A percentile compares a stretch with the other conserved stretches of the same genome.
phyloP scores from a whole-genome alignment of 1,284 basidiomycete species.

The Trametes sp. region DNA sequence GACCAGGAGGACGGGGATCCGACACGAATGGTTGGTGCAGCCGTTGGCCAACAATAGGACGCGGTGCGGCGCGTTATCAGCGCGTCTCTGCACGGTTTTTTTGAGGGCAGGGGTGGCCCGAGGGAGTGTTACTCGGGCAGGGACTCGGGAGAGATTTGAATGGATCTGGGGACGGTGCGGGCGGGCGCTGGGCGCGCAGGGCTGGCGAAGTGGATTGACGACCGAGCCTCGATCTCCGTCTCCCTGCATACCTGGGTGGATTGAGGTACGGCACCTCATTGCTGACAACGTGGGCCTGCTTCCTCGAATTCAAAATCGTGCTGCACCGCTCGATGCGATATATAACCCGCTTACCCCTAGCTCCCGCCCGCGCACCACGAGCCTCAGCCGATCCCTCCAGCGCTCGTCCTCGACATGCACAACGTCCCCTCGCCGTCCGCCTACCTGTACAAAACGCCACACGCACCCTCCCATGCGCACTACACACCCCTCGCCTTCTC shows the following conservation, averaged over 20 bases:
- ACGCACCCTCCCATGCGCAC: conserved; percentile 28
- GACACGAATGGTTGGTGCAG: conserved; percentile 5
- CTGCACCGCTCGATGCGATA: conserved; percentile 18
- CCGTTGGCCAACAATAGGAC: conserved; percentile 12
- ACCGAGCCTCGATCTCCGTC: conserved; percentile 21
- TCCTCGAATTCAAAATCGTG: conserved; percentile 30
- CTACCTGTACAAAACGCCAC: conserved; percentile 31
- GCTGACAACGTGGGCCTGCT: conserved; percentile 32
- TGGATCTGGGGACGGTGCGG: conserved; percentile 18
- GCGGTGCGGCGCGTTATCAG: conserved; percentile 21
- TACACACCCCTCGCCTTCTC: conserved; percentile 37
- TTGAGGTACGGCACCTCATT: conserved; percentile 26
- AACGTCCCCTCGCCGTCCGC: conserved; percentile 15
- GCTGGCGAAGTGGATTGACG: conserved; percentile 19
- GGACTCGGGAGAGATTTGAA: conserved; percentile 19
- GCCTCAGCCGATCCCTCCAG: conserved; percentile 19
- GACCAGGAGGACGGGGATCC: conserved; percentile 16
- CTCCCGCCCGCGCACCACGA: conserved; percentile 30
- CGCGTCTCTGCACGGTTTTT: conserved; percentile 20
- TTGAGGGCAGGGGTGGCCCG: conserved; percentile 12
- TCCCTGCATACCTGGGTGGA: conserved; percentile 1
- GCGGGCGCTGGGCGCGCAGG: neutral
- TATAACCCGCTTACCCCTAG: conserved; percentile 25
- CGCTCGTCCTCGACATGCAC: conserved; percentile 26
- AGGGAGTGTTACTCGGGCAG: conserved; percentile 11